phyloP scores from a whole-genome alignment of 176 grass and related monocot genomes.

The Pharus latifolius region DNA sequence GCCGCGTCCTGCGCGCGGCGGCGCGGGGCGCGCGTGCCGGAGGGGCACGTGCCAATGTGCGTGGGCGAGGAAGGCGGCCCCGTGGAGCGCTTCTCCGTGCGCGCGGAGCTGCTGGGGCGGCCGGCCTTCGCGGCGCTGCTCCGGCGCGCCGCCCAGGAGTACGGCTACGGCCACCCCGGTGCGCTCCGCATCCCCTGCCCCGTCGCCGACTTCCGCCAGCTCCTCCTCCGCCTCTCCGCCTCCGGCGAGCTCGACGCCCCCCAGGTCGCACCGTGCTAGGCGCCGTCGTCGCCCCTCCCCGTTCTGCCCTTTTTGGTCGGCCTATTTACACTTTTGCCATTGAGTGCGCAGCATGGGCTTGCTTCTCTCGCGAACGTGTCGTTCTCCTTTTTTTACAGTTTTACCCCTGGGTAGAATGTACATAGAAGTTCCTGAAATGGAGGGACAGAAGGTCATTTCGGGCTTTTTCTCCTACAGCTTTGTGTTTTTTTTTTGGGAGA shows the following conservation, averaged over 20 bases:
- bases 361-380: too few species aligned
- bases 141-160: slow-evolving; percentile 69
- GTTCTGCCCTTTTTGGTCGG: not conserved
- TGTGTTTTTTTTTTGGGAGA: not conserved
- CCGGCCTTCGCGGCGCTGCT: slow-evolving; percentile 65
- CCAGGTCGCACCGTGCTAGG: too few species aligned
- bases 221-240: slow-evolving; percentile 33
- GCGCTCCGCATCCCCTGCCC: slow-evolving; percentile 89
- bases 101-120: slow-evolving; percentile 42
- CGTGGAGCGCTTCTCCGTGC: slow-evolving; percentile 70
- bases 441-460: not conserved
- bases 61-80: slow-evolving; percentile 61
- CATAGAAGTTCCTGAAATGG: not conserved
- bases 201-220: slow-evolving; percentile 49
- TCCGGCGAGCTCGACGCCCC: too few species aligned
- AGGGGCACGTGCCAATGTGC: slow-evolving; percentile 75
- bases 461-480: not conserved
- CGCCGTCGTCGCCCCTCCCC: not conserved
- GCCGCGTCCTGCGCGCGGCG: not conserved
- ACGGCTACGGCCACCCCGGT: slow-evolving; percentile 78
- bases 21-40: not conserved
- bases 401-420: slow-evolving; percentile 12
- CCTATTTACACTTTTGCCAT: too few species aligned
- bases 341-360: too few species aligned
- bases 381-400: not conserved